Base-by-base conservation (phyloP, 352 stramenopile species). In the Pythium vanterpoolii region DNA sequence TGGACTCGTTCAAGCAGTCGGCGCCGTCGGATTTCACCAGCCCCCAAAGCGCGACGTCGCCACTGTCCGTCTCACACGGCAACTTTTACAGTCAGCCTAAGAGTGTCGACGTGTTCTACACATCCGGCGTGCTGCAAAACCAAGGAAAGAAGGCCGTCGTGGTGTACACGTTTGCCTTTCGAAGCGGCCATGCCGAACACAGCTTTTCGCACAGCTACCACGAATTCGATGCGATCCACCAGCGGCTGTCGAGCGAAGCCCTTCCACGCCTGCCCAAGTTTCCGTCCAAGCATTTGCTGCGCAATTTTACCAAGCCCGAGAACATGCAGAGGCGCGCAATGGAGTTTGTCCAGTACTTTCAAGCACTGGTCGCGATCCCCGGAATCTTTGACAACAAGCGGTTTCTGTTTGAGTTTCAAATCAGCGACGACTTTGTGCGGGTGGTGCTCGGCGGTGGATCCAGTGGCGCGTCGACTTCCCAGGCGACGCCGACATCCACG, bases 251-350 rank as follows among this genome's bases (percentile, higher is more conserved):
- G 11, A 51, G 57, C 4, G 77, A 76, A 28, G 71, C 73, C 31
- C 26, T 65, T 3, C 50, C 65, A 7, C 50, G 48, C 16, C 61
- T 91, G 28, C 85, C 83, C 2, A 94, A 90, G 50, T 90, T 94
- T 48, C 85, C 85, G 14, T 83, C 83, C 0, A 94, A 91, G 53
- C 83, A 94, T 44, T 67, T 72, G 18, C 59, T 86, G 18, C 83
- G 81, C 27, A 93, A 91, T 64, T 87, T 86, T 50, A 87, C 67
- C 14, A 94, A 94, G 53, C 77, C 83, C 0, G 85, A 94, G 24
- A 92, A 92, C 38, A 89, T 94, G 79, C 72, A 88, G 59, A 94
- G 91, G 67, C 81, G 85, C n/a, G 85, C 77, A 2, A 76, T 89
- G 46, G 85, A 94, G 49, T 82, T 93, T 31, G 68, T 84, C 19